Evolutionary conservation across 768 basidiomycete species (phyloP).

Genomic region (Suillus clintonianus): DNA sequence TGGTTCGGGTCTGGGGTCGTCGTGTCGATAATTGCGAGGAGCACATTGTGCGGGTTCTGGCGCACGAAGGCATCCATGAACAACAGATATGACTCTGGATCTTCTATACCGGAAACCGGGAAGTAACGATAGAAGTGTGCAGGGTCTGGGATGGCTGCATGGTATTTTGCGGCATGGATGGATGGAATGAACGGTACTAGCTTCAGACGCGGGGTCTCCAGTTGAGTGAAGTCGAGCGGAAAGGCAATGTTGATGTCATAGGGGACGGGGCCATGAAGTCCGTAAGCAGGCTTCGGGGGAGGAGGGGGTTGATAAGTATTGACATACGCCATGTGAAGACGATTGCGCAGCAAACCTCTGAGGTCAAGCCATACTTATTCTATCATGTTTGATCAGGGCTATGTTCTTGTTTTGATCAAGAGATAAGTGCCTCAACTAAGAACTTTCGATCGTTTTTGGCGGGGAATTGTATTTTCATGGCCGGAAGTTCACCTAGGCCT

Average conservation of each 20-base stretch:
- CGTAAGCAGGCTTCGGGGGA: slow-evolving; percentile 1
- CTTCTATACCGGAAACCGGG: slow-evolving; percentile 3
- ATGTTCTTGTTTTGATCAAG: too few relatives aligned
- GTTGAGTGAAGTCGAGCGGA: slow-evolving; percentile 29
- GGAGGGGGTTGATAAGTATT: slow-evolving; percentile 8
- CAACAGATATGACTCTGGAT: slow-evolving; percentile 9
- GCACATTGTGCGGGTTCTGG: slow-evolving; percentile 17
- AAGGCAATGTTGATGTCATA: slow-evolving; percentile 43
- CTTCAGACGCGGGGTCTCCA: slow-evolving; percentile 39
- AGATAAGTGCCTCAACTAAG: too few relatives aligned
- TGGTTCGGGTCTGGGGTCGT: slow-evolving; percentile 14
- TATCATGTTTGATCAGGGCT: too few relatives aligned
- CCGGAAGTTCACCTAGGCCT: too few relatives aligned
- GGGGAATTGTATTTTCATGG: too few relatives aligned
- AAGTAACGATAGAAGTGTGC: slow-evolving; percentile 10
- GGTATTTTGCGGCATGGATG: slow-evolving; percentile 33
- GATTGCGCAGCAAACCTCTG: too few relatives aligned
- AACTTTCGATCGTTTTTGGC: too few relatives aligned
- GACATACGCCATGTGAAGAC: neutral
- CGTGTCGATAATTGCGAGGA: slow-evolving; percentile 39
- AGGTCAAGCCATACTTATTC: neutral
- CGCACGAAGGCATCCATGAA: slow-evolving; percentile 17
- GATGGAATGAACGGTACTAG: slow-evolving; percentile 42
- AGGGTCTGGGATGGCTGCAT: slow-evolving; percentile 19
- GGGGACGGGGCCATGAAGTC: slow-evolving; percentile 18